Evolutionary conservation across 2,329 filamentous ascomycete species (phyloP), one percentile per base, ranked within the genome.

Genomic region (Atkinsonella hypoxylon): DNA sequence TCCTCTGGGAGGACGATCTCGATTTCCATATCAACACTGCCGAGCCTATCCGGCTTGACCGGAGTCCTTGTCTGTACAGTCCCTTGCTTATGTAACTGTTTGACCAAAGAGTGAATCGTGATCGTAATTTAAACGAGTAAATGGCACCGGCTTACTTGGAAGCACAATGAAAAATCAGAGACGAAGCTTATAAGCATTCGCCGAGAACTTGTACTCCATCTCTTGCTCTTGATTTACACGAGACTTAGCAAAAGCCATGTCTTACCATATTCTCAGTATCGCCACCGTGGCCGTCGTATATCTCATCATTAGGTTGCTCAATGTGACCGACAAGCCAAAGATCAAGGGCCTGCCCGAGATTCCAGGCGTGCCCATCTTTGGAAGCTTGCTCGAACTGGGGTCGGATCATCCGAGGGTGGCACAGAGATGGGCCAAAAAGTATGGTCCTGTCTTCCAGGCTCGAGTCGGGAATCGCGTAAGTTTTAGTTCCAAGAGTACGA

Each of bases 391-490:
- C 1, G 76, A 83, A 57, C 69, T 85, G 7, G 79, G 80, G 2
- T 70, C 72, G 2, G 68, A 76, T 49, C 76, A 83, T 67, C 74
- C 81, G 8, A 70, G 72, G 31, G 69, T 74, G 26, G 70, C 78
- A 1, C 72, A 70, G 15, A 69, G 71, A 61, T 81, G 80, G 76
- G 78, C 75, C 2, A 74, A 77, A 55, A 74, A 78, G 53, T 83
- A 79, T 49, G 80, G 80, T 0, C 76, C 77, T 1, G 81, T 84
- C 12, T 85, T 83, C 56, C 82, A 85, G 57, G 78, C 81, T 2
- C 74, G 78, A 46, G 69, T 90, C 58, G 86, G 85, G 1, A 89
- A 85, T 54, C 78, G 71, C 59, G 81, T 83, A 61, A 54, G 57
- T 56, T 17, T 17, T 3, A 7, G n/a, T 41, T n/a, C 13, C 10